Evolutionary conservation across 331 rosid species (phyloP).

Genomic region (Pyracantha coccinea): DNA sequence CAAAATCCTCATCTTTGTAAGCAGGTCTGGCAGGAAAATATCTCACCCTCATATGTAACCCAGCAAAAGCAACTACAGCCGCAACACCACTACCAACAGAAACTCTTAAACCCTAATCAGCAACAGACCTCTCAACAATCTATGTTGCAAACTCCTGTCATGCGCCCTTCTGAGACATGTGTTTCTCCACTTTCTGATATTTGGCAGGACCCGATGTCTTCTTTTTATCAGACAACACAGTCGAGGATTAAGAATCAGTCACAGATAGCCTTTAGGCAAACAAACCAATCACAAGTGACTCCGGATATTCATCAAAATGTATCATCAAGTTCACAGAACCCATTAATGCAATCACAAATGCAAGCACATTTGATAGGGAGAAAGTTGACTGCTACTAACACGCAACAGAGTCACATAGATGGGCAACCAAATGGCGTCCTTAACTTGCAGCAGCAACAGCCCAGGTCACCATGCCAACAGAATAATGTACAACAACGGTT

Average conservation of each 20-base stretch:
- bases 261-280: neutral
- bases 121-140: neutral
- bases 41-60: neutral
- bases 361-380: neutral
- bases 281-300: neutral
- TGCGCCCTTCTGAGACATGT: neutral
- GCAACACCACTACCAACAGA: neutral
- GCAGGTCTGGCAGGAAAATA: neutral
- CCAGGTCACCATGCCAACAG: neutral
- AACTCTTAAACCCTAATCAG: neutral
- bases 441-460: slow-evolving; percentile 1
- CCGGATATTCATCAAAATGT: slow-evolving; percentile 3
- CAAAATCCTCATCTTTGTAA: neutral
- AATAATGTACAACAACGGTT: neutral
- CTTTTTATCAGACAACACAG: neutral
- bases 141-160: neutral
- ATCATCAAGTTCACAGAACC: neutral
- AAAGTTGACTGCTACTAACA: neutral
- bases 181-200: neutral
- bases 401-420: neutral
- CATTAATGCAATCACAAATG: neutral
- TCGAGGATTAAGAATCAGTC: neutral
- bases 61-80: neutral
- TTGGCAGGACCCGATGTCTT: neutral
- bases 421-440: neutral